Evolutionary conservation across 2,329 filamentous ascomycete genomes (phyloP).

Genomic region (Claviceps capensis): DNA sequence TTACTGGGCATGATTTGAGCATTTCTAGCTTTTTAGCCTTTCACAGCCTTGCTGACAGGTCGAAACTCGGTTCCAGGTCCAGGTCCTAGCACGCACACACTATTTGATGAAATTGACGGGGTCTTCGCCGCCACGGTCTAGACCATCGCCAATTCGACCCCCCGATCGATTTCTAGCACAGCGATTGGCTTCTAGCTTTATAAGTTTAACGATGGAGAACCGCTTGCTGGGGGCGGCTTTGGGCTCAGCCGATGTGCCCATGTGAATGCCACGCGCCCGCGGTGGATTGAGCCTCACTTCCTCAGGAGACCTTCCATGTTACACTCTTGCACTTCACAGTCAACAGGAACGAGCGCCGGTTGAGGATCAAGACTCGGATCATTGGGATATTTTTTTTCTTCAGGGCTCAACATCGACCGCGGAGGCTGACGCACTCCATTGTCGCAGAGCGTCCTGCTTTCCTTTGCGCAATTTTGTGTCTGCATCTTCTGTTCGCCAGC

Average conservation of each 20-base stretch:
- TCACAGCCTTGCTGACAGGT: too few relatives aligned
- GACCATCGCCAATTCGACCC: background rate
- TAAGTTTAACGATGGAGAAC: too few relatives aligned
- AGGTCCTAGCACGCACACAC: background rate
- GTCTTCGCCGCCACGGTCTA: background rate
- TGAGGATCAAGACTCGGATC: background rate
- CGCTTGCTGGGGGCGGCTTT: background rate
- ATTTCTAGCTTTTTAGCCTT: too few relatives aligned
- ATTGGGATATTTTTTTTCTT: background rate
- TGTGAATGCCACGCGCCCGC: background rate
- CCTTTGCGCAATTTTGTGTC: background rate
- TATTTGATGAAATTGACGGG: background rate
- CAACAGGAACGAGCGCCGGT: background rate
- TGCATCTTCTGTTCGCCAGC: background rate
- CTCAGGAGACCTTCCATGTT: background rate
- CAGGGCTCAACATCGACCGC: background rate
- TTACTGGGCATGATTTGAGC: too few relatives aligned
- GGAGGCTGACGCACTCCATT: background rate
- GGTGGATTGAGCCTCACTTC: background rate
- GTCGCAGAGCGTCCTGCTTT: background rate
- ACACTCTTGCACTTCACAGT: background rate
- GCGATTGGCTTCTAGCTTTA: background rate
- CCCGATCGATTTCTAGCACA: background rate
- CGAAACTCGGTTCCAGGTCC: background rate
- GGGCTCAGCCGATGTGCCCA: background rate